Conservation (phyloP, 257 asterid species). For the Eucommia ulmoides region DNA sequence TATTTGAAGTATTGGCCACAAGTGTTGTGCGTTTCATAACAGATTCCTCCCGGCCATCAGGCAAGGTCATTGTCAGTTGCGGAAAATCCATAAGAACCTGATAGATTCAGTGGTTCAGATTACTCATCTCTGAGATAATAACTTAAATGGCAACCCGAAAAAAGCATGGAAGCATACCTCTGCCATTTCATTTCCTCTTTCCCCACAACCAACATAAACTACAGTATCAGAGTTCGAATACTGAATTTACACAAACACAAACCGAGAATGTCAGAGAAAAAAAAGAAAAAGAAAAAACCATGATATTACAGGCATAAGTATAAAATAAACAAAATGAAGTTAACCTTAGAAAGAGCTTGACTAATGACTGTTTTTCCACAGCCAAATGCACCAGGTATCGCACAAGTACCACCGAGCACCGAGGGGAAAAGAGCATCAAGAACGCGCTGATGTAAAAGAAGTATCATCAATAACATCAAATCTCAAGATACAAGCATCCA, state of each 20-base stretch:
- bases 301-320: no score
- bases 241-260: slow-evolving; percentile 35
- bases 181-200: slow-evolving; percentile 99
- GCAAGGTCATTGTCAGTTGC: slow-evolving; percentile 97
- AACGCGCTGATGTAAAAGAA: slow-evolving; percentile 62
- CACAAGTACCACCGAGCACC: slow-evolving; percentile 99
- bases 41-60: slow-evolving; percentile 99
- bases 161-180: slow-evolving; percentile 48
- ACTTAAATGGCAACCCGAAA: slow-evolving; percentile 12
- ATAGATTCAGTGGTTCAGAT: not conserved
- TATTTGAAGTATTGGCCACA: slow-evolving; percentile 96
- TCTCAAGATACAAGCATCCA: slow-evolving; percentile 1
- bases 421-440: slow-evolving; percentile 98
- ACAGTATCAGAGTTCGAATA: slow-evolving; percentile 96
- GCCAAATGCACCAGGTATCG: slow-evolving; percentile 99
- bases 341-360: slow-evolving; percentile 98
- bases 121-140: not conserved
- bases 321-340: slow-evolving; percentile 15
- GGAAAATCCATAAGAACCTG: slow-evolving; percentile 99
- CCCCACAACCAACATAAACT: slow-evolving; percentile 98
- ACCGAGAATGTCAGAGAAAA: no score
- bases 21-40: slow-evolving; percentile 99
- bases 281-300: no score
- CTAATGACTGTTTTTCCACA: slow-evolving; percentile 99
- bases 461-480: slow-evolving; percentile 12